These are phyloP conservation scores for Corinectria fuckeliana DNA, from an alignment of 2,329 filamentous ascomycete genomes.

Conservation along the genomic window DNA sequence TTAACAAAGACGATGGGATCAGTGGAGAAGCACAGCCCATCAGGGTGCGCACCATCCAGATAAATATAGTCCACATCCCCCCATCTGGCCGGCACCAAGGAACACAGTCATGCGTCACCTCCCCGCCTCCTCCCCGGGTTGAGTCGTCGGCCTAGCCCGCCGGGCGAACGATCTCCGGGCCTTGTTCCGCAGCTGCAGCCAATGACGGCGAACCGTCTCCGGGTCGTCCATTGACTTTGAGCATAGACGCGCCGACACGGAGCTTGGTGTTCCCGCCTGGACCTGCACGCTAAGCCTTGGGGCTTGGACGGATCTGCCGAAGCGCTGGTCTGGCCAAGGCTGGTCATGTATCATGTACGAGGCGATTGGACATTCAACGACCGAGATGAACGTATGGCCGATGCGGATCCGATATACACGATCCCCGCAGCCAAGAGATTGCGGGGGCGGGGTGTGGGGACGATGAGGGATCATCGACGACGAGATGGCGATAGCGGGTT, in stretches of 20 bases:
- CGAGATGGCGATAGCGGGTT: neutral
- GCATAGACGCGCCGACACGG: neutral
- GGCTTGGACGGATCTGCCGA: neutral
- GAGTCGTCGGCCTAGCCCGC: neutral
- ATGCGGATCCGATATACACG: conserved; percentile 13
- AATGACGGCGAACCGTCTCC: neutral
- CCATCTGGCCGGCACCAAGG: neutral
- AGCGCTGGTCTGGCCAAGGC: neutral
- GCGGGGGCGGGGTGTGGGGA: conserved; percentile 5
- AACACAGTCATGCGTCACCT: neutral
- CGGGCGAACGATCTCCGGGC: neutral
- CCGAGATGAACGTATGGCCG: neutral
- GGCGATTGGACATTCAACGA: neutral
- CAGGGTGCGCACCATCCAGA: neutral
- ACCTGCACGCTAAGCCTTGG: neutral
- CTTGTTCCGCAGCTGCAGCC: conserved; percentile 3
- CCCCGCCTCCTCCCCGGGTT: neutral
- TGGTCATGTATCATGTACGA: no score
- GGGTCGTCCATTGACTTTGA: neutral
- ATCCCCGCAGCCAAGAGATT: neutral
- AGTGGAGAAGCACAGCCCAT: neutral
- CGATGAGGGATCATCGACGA: neutral
- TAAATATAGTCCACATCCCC: neutral
- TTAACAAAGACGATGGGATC: neutral
- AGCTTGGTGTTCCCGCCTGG: neutral